Evolutionary conservation across 2,329 filamentous ascomycete genomes (phyloP), one percentile per base, ranked within the genome.

Genomic region (Rhexocercosporidium sp.): DNA sequence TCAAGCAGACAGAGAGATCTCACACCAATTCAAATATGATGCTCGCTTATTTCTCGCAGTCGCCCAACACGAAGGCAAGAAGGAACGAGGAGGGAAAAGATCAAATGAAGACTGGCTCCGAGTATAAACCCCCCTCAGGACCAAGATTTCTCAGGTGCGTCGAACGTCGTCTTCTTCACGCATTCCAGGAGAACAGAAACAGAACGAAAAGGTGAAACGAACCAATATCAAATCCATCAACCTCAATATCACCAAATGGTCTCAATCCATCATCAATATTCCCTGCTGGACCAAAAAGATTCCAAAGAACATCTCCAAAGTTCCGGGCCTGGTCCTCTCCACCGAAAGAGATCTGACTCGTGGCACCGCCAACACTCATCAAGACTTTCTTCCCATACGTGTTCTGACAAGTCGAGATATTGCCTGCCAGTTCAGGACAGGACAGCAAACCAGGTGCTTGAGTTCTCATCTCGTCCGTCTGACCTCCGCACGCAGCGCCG

Each of bases 191-290:
- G 41, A n/a, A n/a, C 2, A 18, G 1, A 3, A 20, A 20, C 16
- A 5, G 2, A 39, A 51, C 27, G 7, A 61, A 64, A 53, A 11
- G 20, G 9, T 8, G 20, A 9, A 46, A 59, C 67, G 12, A 63
- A 76, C 75, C 77, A 56, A 81, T 67, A 66, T 81, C 78, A 70
- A 81, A 80, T 20, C 78, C 78, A 71, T 80, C 78, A 41, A 80
- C 34, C 3, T 70, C 63, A 22, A 77, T 73, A 5, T 71, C 59
- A 7, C 77, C 75, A 66, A 79, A 79, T 1, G 76, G 78, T n/a
- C 78, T 71, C 39, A 79, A 64, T 1, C 59, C 71, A 5, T 59
- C 16, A 57, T 75, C 71, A 6, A 72, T 46, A 18, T 66, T 70
- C 9, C 69, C 73, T 4, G 73, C 70, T 16, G 72, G 73, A 18